A percentile compares a stretch with the other conserved stretches of the same genome.
Conservation (phyloP, 179 eudicot genomes). For the Carnegiea gigantea region DNA sequence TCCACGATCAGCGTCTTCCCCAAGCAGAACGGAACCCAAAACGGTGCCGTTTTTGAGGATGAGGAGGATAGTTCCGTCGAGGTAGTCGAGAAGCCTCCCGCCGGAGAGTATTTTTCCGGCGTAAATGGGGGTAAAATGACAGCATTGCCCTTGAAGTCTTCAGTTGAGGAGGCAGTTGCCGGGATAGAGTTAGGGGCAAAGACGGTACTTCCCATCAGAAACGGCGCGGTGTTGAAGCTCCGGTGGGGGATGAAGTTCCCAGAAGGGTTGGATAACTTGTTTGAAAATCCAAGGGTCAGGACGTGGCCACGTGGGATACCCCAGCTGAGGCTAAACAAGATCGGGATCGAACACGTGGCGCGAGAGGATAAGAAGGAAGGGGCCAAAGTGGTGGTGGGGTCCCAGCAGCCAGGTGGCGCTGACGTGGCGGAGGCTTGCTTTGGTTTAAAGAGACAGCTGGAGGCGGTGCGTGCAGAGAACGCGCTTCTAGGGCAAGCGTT, state of each 20-base stretch:
- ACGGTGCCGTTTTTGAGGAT: conserved; percentile 24
- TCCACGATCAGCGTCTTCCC: conserved; percentile 27
- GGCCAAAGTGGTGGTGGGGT: conserved; percentile 27
- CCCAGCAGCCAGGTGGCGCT: conserved; percentile 26
- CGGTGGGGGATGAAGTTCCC: conserved; percentile 85
- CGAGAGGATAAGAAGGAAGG: conserved; percentile 25
- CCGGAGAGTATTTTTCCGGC: neutral
- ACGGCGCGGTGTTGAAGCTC: conserved; percentile 55
- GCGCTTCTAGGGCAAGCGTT: conserved; percentile 41
- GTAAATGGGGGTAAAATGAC: conserved; percentile 18
- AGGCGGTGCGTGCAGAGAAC: conserved; percentile 31
- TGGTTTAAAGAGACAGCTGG: conserved; percentile 30
- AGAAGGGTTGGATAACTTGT: conserved; percentile 27
- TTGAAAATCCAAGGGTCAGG: conserved; percentile 33
- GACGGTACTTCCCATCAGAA: conserved; percentile 56
- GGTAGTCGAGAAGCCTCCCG: conserved; percentile 27
- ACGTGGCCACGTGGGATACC: conserved; percentile 46
- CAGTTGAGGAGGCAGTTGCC: conserved; percentile 35
- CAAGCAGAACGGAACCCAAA: neutral
- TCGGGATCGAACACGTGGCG: conserved; percentile 73
- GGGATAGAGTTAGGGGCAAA: conserved; percentile 64
- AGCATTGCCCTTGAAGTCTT: conserved; percentile 25
- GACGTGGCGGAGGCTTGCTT: conserved; percentile 50
- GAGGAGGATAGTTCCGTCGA: conserved; percentile 38
- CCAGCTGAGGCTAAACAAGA: conserved; percentile 64